Conservation (phyloP, 208 protist genomes). For the Trypanosoma melophagium region DNA sequence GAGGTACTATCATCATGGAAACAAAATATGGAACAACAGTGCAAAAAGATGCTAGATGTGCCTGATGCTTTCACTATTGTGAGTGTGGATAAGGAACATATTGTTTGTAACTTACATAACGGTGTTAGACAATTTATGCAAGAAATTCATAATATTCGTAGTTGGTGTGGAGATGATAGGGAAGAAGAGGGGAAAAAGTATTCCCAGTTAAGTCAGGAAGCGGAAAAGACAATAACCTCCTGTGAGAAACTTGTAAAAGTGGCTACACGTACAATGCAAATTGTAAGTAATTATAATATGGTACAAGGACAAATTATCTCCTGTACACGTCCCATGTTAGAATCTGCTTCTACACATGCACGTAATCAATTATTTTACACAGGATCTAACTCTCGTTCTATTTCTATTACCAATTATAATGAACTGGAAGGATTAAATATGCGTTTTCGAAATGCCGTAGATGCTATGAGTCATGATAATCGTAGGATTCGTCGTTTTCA, state of each 20-base stretch:
- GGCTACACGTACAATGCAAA: slow-evolving; percentile 64
- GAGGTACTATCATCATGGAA: slow-evolving; percentile 32
- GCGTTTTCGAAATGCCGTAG: slow-evolving; percentile 83
- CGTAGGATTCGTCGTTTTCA: slow-evolving; percentile 87
- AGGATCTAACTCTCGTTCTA: slow-evolving; percentile 37
- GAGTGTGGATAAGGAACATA: slow-evolving; percentile 32
- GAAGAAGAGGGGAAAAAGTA: slow-evolving; percentile 9
- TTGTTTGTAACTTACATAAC: slow-evolving; percentile 60
- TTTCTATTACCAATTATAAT: slow-evolving; percentile 71
- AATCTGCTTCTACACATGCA: slow-evolving; percentile 46
- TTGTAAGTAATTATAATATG: slow-evolving; percentile 85
- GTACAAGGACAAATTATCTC: slow-evolving; percentile 73
- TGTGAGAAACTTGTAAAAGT: slow-evolving; percentile 59
- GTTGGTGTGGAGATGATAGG: slow-evolving; percentile 33
- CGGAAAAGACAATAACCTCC: slow-evolving; percentile 35
- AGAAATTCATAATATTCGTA: slow-evolving; percentile 67
- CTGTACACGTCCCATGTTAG: slow-evolving; percentile 74
- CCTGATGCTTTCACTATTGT: slow-evolving; percentile 47
- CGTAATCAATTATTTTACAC: slow-evolving; percentile 64
- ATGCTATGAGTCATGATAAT: slow-evolving; percentile 78
- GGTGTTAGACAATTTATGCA: slow-evolving; percentile 59
- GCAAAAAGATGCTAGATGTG: slow-evolving; percentile 41
- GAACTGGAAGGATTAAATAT: slow-evolving; percentile 83
- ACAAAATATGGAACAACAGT: slow-evolving; percentile 38
- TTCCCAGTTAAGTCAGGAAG: slow-evolving; percentile 33